Evolutionary conservation across 345 rosid species (phyloP), one percentile per base, ranked within the genome.

Genomic region (Eucalyptus curtisii): DNA sequence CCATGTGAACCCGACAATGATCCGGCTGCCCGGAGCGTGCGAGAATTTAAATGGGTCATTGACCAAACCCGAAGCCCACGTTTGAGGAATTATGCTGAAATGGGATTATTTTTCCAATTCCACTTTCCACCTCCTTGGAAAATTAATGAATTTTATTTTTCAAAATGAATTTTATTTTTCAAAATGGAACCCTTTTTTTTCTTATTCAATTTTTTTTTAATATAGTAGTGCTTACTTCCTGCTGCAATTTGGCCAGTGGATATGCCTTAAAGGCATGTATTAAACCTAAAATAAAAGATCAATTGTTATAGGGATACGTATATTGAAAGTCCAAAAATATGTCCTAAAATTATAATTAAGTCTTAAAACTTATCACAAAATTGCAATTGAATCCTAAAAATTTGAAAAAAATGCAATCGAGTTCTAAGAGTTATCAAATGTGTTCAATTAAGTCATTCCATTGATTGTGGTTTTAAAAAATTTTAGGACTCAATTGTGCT

Each of bases 351-450:
- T 52, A 7, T 4, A 52, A 19, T 19, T 52, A 52, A 19, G 19
- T 52, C 4, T 52, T 19, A 52, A 52, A 7, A 0, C 0, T 52
- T 52, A 24, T 52, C 24, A 52, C 55, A 7, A 52, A 19, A 52
- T 52, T 52, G 2, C 4, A 52, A 52, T 52, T 52, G 57, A 19
- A 0, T 19, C 4, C 0, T 19, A 52, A 19, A 52, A 19, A 0
- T 52, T 7, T 52, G 2, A n/a, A 19, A 52, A 52, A 52, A 52
- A 0, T 52, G 10, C 24, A 52, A 52, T 52, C 2, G 19, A 52
- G 24, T 52, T 2, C 4, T 19, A 19, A 52, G 19, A 19, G 24
- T 7, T 52, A 52, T 52, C 24, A 52, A 52, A 52, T 52, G 3
- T 8, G 7, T 52, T 52, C 10, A 52, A 52, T 52, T 52, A 19